Base-by-base conservation (phyloP, 1,284 basidiomycete genomes). In the Apiotrichum siamense region DNA sequence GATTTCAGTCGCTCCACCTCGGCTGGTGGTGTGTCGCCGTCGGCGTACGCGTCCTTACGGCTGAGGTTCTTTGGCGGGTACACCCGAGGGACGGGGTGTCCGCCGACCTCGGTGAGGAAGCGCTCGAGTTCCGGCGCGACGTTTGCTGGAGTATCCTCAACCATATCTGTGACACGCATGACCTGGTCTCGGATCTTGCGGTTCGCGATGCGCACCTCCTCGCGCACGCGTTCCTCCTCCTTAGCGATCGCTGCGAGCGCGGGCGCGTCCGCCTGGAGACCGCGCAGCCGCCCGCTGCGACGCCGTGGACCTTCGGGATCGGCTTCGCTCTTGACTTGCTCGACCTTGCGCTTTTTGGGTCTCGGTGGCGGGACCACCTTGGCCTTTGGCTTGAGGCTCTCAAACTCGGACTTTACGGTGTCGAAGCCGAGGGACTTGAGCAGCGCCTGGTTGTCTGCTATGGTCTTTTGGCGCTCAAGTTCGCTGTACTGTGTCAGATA, bases 401-500 rank as follows among this genome's bases (percentile, higher is more conserved):
- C 51, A 17, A 59, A 58, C 23, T 63, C 55, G 39, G 13, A 13
- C 24, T 11, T 40, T 10, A 12, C 12, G 3, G 64, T 32, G 49
- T 71, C 69, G 24, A 77, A 59, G 4, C 73, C 72, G 20, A 76
- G 61, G n/a, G 62, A 62, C n/a, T 68, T 64, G 32, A 77, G 66
- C 7, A 77, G 65, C 3, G 58, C 60, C 33, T 67, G 62, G 57
- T 77, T 77, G 51, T 69, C 67, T 3, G 69, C 68, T 39, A 77
- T 77, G 24, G 64, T 75, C 52, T 69, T 67, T 46, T 65, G 69
- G 11, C 75, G 66, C 57, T 75, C 69, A 29, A 62, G 50, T 55
- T 76, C 74, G 59, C 73, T 75, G 47, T 1, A 7, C 3, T 27
- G 17, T 40, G 21, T 18, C 7, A 21, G 13, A 7, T 25, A 18